Base-by-base conservation (phyloP, 345 rosid genomes). In the Pugionium cornutum region DNA sequence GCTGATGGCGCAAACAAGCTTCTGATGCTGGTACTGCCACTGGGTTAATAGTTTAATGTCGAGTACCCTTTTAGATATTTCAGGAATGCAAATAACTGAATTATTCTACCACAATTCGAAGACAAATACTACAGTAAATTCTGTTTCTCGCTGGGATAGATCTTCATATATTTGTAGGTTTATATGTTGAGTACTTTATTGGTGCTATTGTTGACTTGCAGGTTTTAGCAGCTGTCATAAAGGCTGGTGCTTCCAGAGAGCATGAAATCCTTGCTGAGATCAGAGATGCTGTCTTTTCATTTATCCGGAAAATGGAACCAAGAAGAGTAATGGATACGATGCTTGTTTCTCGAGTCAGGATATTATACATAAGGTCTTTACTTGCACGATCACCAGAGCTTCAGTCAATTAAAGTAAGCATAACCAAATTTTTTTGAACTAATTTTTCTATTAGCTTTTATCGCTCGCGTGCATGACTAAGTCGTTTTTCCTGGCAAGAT, bases 261-360 rank as follows among this genome's bases (percentile, higher is more conserved):
- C 99, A 94, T 82, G 97, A 91, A 77, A 91, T 94, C 72, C 99
- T 94, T 74, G 97, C 97, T 67, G 99, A 94, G 83, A 94, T 94
- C 48, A 83, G 97, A 76, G 97, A 88, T 78, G 83, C 95, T 26
- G 99, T 94, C 37, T 90, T 94, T 78, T 77, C 95, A 67, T 94
- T 94, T 74, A 83, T 94, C 52, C 85, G 86, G 31, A 94, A 91
- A 80, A 91, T 94, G 86, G 99, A 94, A 68, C 96, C 95, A 41
- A 88, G 71, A 72, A 84, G 95, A 77, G 99, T 90, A 62, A 90
- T 94, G 97, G 99, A 94, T 65, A 88, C 97, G 52, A 94, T 94
- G 99, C 99, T 94, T 76, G 95, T 94, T 78, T 94, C 99, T 48
- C 92, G 99, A 62, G 99, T 94, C 66, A 83, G 99, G 70, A 90